Evolutionary conservation across 129 eudicot species (phyloP).

Genomic region (Flaveria sonorensis): DNA sequence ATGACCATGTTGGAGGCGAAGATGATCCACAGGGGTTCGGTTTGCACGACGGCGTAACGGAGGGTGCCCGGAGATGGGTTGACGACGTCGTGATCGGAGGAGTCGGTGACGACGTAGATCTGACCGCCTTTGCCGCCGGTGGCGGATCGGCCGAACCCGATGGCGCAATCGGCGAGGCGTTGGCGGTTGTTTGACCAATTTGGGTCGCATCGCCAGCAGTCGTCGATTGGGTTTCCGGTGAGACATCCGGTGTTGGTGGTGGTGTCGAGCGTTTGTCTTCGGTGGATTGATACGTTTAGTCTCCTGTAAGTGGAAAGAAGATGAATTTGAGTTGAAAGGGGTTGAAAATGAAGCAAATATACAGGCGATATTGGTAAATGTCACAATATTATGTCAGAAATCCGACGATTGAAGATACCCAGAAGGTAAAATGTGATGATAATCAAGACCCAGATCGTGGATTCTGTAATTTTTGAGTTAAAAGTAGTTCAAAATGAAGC

Average conservation of each 20-base stretch:
- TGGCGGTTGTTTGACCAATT: constrained; percentile 82
- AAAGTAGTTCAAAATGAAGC: too few relatives aligned
- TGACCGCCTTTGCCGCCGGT: constrained; percentile 92
- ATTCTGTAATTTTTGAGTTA: too few relatives aligned
- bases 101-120: constrained; percentile 79
- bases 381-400: too few relatives aligned
- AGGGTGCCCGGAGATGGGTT: constrained; percentile 89
- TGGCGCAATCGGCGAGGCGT: constrained; percentile 82
- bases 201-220: constrained; percentile 95
- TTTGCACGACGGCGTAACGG: constrained; percentile 76
- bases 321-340: neutral
- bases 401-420: neutral
- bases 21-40: constrained; percentile 86
- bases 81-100: constrained; percentile 83
- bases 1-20: constrained; percentile 71
- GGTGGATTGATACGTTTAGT: constrained; percentile 59
- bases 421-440: constrained; percentile 11
- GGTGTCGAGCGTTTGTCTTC: constrained; percentile 55
- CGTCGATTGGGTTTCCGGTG: constrained; percentile 96
- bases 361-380: too few relatives aligned
- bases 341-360: neutral
- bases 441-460: constrained; percentile 24
- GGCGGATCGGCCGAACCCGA: constrained; percentile 83
- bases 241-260: constrained; percentile 38
- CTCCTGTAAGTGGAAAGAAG: constrained; percentile 46